Evolutionary conservation across 768 basidiomycete species (phyloP), one percentile per base, ranked within the genome.

Genomic region (Daedaleopsis sinensis): DNA sequence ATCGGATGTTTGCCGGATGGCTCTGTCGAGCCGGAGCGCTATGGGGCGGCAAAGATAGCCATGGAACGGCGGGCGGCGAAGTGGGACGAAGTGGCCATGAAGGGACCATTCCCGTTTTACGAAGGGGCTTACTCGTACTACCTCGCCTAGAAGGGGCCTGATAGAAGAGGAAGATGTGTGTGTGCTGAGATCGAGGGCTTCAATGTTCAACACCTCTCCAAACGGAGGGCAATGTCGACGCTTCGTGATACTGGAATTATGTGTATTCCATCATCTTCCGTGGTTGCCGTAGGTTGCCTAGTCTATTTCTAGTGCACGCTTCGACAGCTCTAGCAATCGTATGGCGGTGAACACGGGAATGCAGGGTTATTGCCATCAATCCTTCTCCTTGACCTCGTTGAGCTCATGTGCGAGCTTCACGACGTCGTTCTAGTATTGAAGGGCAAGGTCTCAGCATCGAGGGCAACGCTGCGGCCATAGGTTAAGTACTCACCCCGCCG

Each of bases 391-490:
- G 13, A 77, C 77, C 60, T 79, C 75, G 43, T 80, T 79, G 62
- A 84, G 61, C 69, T 84, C 81, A 58, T 82, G 80, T 0, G 80
- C 80, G 9, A 80, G 71, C 76, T 83, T 83, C 50, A 82, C 81
- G 2, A 81, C 80, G 62, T 82, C 76, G 58, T 82, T 84, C 80
- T 83, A 35, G 13, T 42, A 8, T 59, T n/a, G 38, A 19, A 32
- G 4, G 4, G 27, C 27, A 32, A 32, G 27, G 27, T 32, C 27
- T 32, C 27, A 32, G 27, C 27, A 7, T 32, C 27, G 27, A 7
- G 27, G 27, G 27, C 4, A 32, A 7, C 27, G 27, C 7, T 3
- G 27, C 7, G 27, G 4, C 27, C 7, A 7, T 32, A 7, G 4
- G 27, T 32, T 32, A 7, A 32, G 27, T 23, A 77, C 79, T 65